Conservation (phyloP, 108 stramenopile genomes). For the Pseudonitzschia multistriata region DNA sequence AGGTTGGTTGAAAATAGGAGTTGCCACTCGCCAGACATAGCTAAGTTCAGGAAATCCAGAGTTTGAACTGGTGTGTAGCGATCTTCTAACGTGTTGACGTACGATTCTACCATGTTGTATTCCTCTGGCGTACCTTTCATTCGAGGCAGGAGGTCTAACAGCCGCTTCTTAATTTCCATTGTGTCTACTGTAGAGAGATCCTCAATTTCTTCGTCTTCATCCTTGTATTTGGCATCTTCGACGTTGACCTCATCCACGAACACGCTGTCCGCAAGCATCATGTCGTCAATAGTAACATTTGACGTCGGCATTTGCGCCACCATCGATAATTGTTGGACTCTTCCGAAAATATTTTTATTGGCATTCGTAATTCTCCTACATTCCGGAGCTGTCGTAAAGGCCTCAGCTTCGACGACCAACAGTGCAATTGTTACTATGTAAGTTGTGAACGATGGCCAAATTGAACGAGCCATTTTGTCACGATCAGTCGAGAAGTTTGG, state of each 20-base stretch:
- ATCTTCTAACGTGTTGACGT: conserved; percentile 68
- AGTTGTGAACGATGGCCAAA: background rate
- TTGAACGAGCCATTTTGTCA: background rate
- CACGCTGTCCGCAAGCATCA: conserved; percentile 1
- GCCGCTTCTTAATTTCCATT: conserved; percentile 27
- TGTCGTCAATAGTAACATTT: conserved; percentile 5
- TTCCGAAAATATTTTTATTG: background rate
- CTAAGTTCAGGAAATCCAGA: conserved; percentile 68
- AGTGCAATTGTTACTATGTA: background rate
- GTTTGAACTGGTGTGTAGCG: conserved; percentile 62
- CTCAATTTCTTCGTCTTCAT: conserved; percentile 1
- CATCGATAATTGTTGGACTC: background rate
- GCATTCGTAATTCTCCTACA: background rate
- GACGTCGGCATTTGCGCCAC: conserved; percentile 3
- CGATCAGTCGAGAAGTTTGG: background rate
- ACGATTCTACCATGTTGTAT: conserved; percentile 54
- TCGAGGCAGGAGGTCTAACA: conserved; percentile 65
- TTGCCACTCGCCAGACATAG: conserved; percentile 73
- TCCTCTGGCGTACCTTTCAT: conserved; percentile 73
- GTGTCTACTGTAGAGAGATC: conserved; percentile 14
- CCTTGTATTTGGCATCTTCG: background rate
- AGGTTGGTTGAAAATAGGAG: conserved; percentile 70
- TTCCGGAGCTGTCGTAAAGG: conserved; percentile 9
- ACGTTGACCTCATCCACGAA: background rate
- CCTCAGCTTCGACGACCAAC: background rate